Percentiles rank a stretch among this genome's conserved stretches.
phyloP scores from a whole-genome alignment of 345 rosid species.

The Dimocarpus longan region DNA sequence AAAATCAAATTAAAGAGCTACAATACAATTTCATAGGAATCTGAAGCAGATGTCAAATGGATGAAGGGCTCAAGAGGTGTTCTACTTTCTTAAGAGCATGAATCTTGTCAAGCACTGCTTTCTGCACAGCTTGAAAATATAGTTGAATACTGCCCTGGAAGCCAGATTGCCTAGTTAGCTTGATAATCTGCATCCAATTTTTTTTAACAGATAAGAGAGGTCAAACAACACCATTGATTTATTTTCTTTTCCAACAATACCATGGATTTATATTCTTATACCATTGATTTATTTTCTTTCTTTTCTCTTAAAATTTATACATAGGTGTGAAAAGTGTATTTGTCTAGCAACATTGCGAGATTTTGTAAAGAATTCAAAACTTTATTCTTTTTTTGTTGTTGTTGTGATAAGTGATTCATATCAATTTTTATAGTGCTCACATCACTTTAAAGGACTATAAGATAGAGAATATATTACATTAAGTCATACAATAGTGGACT shows the following conservation, averaged over 20 bases:
- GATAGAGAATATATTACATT: no score
- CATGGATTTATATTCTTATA: neutral
- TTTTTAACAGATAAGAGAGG: neutral
- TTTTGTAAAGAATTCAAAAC: neutral
- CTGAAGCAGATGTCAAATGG: neutral
- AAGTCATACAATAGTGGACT: no score
- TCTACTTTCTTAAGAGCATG: neutral
- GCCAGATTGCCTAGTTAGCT: neutral
- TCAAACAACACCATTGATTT: neutral
- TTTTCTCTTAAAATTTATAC: neutral
- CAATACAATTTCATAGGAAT: neutral
- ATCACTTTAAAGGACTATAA: no score
- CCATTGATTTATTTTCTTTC: neutral
- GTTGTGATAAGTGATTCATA: neutral
- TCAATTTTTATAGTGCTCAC: no score
- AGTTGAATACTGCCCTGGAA: neutral
- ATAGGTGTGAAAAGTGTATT: neutral
- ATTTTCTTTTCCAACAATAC: neutral
- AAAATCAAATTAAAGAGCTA: conserved; percentile 29
- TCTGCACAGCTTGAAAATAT: neutral
- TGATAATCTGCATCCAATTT: neutral
- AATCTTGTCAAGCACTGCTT: neutral
- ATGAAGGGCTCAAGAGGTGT: neutral
- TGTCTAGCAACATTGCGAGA: neutral
- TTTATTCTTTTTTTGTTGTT: neutral